Base-by-base conservation (phyloP, 345 rosid species). In the Hibiscus tridactylites region DNA sequence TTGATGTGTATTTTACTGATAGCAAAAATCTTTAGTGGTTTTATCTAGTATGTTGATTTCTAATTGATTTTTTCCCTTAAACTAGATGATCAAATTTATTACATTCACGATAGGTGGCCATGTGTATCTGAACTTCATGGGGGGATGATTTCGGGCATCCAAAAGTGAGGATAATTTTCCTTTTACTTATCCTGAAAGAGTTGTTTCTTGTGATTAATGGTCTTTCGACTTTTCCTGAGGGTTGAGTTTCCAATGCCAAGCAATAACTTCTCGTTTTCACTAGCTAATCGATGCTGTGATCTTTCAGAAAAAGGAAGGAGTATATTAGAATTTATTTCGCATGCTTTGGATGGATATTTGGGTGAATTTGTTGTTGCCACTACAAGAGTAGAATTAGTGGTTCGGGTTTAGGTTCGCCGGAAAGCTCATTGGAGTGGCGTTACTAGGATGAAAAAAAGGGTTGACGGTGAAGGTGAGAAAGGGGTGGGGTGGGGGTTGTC, bases 81-180 rank as follows among this genome's bases (percentile, higher is more conserved):
- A 46, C 74, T 83, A 91, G 98, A 91, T 94, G 97, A 90, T 86
- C 72, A 88, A 89, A 84, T 78, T 94, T 83, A 84, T 94, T 64
- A 88, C 96, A 53, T 94, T 87, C 76, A 79, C 98, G 33, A 78
- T 90, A 49, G 86, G 97, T 68, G 98, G 95, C 63, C 82, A 39
- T 77, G 96, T 92, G 76, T 94, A 88, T 85, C 97, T 94, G 74
- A 94, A 87, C 78, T 94, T 94, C 83, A 91, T 91, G 24, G 91
- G 98, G 98, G 73, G 90, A 94, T 68, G 98, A 94, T 83, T 94
- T 94, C 86, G 98, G 93, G 78, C 98, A 94, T 84, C 95, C 98
- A 31, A 80, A 83, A 87, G 98, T 91, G 76, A 65, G 81, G 57
- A 74, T 78, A 35, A 42, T 56, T 61, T 58, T 49, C 46, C 7